Evolutionary conservation across 2,329 filamentous ascomycete genomes (phyloP).

Genomic region (Alternaria postmessia): DNA sequence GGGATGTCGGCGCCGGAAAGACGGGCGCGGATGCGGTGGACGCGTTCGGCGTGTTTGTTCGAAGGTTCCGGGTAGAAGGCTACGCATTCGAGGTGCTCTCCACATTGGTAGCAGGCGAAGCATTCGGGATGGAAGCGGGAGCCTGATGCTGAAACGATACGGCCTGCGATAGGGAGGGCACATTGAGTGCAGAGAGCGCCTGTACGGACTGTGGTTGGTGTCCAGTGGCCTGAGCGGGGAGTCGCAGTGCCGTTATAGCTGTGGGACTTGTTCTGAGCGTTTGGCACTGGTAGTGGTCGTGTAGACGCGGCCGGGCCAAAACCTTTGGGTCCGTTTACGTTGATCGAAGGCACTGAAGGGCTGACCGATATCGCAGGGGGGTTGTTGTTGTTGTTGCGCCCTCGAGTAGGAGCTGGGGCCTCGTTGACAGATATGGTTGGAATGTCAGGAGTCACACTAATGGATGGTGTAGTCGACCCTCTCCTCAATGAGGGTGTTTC

Average conservation of each 20-base stretch:
- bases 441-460: conserved; percentile 34
- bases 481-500: conserved; percentile 27
- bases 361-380: conserved; percentile 36
- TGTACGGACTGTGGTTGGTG: conserved; percentile 57
- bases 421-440: conserved; percentile 42
- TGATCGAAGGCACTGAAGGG: conserved; percentile 39
- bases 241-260: conserved; percentile 45
- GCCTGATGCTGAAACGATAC: conserved; percentile 84
- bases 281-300: conserved; percentile 58
- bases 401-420: conserved; percentile 20
- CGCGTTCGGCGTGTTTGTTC: conserved; percentile 71
- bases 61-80: conserved; percentile 96
- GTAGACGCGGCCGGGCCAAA: conserved; percentile 42
- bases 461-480: conserved; percentile 19
- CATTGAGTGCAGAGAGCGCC: conserved; percentile 87
- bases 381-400: conserved; percentile 23
- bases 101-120: conserved; percentile 88
- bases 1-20: conserved; percentile 62
- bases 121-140: conserved; percentile 91
- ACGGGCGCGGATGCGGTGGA: conserved; percentile 75
- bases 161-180: conserved; percentile 82
- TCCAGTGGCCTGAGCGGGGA: conserved; percentile 53
- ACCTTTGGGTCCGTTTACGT: conserved; percentile 33
- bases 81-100: conserved; percentile 88
- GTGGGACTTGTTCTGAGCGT: conserved; percentile 53